Conservation (phyloP, 2,329 filamentous ascomycete species). For the Huntiella savannae region DNA sequence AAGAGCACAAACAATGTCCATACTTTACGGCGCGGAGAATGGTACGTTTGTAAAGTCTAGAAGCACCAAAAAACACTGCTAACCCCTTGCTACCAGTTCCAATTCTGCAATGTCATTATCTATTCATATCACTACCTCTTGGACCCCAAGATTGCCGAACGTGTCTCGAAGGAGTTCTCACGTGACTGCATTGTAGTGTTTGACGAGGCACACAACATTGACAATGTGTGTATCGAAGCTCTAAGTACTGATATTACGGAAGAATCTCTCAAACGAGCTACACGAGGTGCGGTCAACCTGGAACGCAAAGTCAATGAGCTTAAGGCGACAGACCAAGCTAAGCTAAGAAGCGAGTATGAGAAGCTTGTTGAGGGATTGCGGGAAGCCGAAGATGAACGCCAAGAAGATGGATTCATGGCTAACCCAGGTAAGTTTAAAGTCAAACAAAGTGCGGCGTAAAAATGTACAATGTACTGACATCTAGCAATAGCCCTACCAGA, state of each 20-base stretch:
- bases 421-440: conserved; percentile 44
- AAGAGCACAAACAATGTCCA: conserved; percentile 89
- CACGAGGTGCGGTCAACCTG: conserved; percentile 73
- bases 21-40: conserved; percentile 93
- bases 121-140: conserved; percentile 98
- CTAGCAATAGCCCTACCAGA: conserved; percentile 55
- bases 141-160: conserved; percentile 91
- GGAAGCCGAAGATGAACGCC: conserved; percentile 70
- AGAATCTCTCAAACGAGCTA: conserved; percentile 79
- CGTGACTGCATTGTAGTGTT: conserved; percentile 98
- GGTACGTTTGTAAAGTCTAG: conserved; percentile 30
- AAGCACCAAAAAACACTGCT: not conserved
- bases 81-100: conserved; percentile 43
- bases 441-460: not conserved
- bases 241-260: conserved; percentile 93
- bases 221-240: conserved; percentile 97
- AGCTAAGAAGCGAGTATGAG: conserved; percentile 84
- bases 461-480: not conserved
- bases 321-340: conserved; percentile 87
- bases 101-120: conserved; percentile 97
- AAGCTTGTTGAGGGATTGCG: conserved; percentile 85
- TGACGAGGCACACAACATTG: conserved; percentile 96
- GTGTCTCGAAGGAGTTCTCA: conserved; percentile 85
- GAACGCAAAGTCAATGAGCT: conserved; percentile 85
- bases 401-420: conserved; percentile 88